These are phyloP conservation scores for Euphrasia confusa DNA, from an alignment of 257 asterid species.

Conservation along the genomic window DNA sequence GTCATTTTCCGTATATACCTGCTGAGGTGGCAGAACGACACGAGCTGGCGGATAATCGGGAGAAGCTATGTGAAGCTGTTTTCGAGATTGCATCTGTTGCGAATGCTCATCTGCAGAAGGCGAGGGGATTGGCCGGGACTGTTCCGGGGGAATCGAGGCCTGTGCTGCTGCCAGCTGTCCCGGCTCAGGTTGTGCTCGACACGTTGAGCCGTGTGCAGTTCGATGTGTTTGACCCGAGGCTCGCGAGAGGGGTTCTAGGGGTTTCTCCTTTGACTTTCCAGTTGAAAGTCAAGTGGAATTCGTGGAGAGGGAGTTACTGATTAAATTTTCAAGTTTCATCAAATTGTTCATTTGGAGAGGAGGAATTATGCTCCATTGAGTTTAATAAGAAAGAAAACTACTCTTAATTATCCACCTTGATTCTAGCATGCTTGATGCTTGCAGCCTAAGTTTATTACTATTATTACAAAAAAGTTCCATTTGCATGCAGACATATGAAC, in stretches of 20 bases:
- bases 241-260: conserved; percentile 65
- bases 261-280: conserved; percentile 78
- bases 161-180: conserved; percentile 69
- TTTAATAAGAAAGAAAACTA: too few species aligned
- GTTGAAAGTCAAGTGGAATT: conserved; percentile 74
- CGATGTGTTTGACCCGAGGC: conserved; percentile 77
- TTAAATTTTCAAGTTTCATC: too few species aligned
- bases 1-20: conserved; percentile 62
- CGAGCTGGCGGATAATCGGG: conserved; percentile 60
- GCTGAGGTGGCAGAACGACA: conserved; percentile 66
- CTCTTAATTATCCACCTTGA: too few species aligned
- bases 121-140: conserved; percentile 59
- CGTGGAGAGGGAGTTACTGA: conserved; percentile 87
- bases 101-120: conserved; percentile 70
- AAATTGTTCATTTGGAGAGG: too few species aligned
- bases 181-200: conserved; percentile 68
- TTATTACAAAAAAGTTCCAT: too few species aligned
- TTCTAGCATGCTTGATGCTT: too few species aligned
- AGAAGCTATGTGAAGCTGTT: conserved; percentile 58
- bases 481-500: too few species aligned
- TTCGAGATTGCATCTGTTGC: conserved; percentile 95
- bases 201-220: conserved; percentile 60
- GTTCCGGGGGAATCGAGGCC: conserved; percentile 80
- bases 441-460: too few species aligned
- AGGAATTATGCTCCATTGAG: too few species aligned